phyloP scores from a whole-genome alignment of 345 rosid species.

The Gossypium mustelinum region DNA sequence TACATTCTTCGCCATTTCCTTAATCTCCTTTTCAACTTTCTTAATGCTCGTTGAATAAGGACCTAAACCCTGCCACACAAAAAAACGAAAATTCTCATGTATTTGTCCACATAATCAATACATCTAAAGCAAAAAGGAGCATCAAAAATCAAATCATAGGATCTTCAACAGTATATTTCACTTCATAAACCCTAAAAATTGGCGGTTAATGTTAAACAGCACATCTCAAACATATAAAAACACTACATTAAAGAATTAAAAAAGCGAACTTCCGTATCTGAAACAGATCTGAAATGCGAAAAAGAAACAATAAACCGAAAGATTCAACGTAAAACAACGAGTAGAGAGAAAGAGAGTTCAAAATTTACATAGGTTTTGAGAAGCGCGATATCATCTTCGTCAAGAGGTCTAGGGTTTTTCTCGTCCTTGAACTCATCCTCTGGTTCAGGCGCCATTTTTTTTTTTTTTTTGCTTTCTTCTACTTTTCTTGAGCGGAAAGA shows the following conservation, averaged over 20 bases:
- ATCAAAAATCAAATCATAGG: background rate
- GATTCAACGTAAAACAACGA: background rate
- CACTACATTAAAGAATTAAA: background rate
- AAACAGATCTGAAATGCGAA: background rate
- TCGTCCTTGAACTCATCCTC: slow-evolving; percentile 62
- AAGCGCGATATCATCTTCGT: slow-evolving; percentile 70
- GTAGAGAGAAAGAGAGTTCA: background rate
- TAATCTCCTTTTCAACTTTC: slow-evolving; percentile 88
- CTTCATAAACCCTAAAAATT: background rate
- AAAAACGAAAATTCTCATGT: background rate
- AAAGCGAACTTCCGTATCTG: background rate
- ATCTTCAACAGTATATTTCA: background rate
- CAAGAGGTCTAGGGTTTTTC: slow-evolving; percentile 66
- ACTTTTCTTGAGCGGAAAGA: background rate
- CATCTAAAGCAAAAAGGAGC: background rate
- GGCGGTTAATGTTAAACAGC: background rate
- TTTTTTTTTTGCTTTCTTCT: background rate
- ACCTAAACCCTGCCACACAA: slow-evolving; percentile 67
- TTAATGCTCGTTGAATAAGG: slow-evolving; percentile 82
- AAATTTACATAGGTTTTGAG: slow-evolving; percentile 59
- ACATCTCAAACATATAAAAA: background rate
- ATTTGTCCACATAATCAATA: background rate
- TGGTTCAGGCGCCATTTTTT: slow-evolving; percentile 29
- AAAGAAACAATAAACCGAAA: background rate
- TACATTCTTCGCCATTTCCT: slow-evolving; percentile 82